These are phyloP conservation scores for Puccinia hordei DNA, from an alignment of 1,284 basidiomycete genomes.

Conservation along the genomic window DNA sequence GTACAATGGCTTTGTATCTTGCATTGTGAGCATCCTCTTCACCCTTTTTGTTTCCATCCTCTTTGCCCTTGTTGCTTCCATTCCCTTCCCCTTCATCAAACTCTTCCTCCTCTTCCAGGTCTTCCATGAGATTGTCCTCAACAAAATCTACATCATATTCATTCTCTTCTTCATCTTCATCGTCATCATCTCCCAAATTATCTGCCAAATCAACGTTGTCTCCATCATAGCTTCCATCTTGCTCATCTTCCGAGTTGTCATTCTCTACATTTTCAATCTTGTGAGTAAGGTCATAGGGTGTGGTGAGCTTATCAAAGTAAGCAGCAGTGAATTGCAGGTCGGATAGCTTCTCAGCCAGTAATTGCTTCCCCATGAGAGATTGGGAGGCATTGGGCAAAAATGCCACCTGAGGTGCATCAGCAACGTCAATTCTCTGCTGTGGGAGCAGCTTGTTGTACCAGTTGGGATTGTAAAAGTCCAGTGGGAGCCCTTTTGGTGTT, in stretches of 20 bases:
- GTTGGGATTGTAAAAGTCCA: slow-evolving; percentile 20
- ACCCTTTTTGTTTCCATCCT: not conserved
- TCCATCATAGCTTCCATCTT: not conserved
- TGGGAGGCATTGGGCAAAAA: slow-evolving; percentile 21
- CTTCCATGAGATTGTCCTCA: too few species aligned
- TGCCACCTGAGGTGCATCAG: not conserved
- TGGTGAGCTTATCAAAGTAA: not conserved
- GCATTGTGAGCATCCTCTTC: not conserved
- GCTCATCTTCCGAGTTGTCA: not conserved
- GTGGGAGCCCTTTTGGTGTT: not conserved
- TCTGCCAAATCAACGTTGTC: not conserved
- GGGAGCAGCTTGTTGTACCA: slow-evolving; percentile 27
- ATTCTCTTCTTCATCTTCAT: not conserved
- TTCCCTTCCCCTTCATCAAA: too few species aligned
- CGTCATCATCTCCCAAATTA: too few species aligned
- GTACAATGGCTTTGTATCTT: not conserved
- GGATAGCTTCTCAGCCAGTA: not conserved
- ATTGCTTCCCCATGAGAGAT: not conserved
- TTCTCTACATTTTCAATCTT: not conserved
- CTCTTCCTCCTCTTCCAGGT: too few species aligned
- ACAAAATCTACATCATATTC: not conserved
- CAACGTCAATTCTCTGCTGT: not conserved
- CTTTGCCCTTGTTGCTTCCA: too few species aligned
- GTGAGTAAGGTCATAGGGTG: slow-evolving; percentile 6
- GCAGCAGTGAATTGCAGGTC: not conserved